phyloP scores from a whole-genome alignment of 2,329 filamentous ascomycete genomes.

The Sclerotinia sclerotiorum region DNA sequence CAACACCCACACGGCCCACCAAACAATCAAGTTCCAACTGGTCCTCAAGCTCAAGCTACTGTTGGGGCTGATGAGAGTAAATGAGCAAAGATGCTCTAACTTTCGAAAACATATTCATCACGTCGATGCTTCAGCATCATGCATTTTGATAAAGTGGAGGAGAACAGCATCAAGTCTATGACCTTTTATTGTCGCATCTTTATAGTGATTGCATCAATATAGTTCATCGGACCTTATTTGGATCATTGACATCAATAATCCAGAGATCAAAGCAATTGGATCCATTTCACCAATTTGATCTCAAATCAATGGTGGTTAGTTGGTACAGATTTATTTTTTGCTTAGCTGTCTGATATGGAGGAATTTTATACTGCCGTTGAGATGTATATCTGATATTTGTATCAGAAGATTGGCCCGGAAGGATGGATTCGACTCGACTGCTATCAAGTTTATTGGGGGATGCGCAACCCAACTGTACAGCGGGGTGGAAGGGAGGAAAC shows the following conservation, averaged over 20 bases:
- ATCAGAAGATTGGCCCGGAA: conserved; percentile 34
- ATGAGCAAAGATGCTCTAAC: conserved; percentile 41
- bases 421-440: conserved; percentile 33
- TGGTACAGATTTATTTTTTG: conserved; percentile 37
- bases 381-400: conserved; percentile 35
- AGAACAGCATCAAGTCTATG: conserved; percentile 30
- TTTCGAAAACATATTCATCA: conserved; percentile 29
- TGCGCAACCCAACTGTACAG: conserved; percentile 36
- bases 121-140: conserved; percentile 40
- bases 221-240: conserved; percentile 35
- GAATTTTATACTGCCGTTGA: conserved; percentile 26
- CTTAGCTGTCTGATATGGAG: conserved; percentile 33
- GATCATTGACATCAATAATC: conserved; percentile 27
- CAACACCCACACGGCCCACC: conserved; percentile 45
- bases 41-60: conserved; percentile 42
- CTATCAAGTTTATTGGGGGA: conserved; percentile 36
- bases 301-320: conserved; percentile 28
- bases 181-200: conserved; percentile 35
- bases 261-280: conserved; percentile 31
- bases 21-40: conserved; percentile 42
- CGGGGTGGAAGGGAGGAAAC: conserved; percentile 40
- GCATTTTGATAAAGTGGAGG: conserved; percentile 31
- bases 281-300: conserved; percentile 18
- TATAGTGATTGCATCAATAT: conserved; percentile 36
- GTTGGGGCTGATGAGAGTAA: conserved; percentile 50